Percentiles rank a stretch among this genome's conserved stretches.
phyloP scores from a whole-genome alignment of 805 yeast species.

The Saccharomycopsis javanensis region DNA sequence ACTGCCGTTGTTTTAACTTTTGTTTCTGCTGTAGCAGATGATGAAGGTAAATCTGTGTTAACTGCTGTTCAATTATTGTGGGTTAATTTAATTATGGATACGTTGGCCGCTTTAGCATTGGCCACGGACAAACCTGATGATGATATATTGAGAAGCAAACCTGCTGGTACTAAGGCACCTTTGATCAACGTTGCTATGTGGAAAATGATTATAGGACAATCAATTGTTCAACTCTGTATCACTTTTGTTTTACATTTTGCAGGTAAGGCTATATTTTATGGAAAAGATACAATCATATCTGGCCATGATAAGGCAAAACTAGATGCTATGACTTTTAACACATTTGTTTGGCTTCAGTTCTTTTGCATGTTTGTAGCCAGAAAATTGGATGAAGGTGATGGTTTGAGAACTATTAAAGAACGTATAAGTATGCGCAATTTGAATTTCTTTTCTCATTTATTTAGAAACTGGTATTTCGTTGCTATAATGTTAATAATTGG shows the following conservation, averaged over 20 bases:
- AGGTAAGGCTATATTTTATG: slow-evolving; percentile 52
- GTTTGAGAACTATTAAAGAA: slow-evolving; percentile 43
- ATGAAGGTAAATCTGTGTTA: slow-evolving; percentile 73
- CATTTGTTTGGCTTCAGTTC: slow-evolving; percentile 97
- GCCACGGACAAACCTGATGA: slow-evolving; percentile 96
- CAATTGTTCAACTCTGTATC: slow-evolving; percentile 63
- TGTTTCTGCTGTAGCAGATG: slow-evolving; percentile 81
- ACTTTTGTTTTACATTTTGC: slow-evolving; percentile 78
- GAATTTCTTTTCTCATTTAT: slow-evolving; percentile 75
- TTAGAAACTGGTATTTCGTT: slow-evolving; percentile 75
- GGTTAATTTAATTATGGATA: slow-evolving; percentile 98
- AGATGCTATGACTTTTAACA: slow-evolving; percentile 81
- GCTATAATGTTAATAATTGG: slow-evolving; percentile 65
- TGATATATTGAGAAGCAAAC: slow-evolving; percentile 65
- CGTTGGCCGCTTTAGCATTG: slow-evolving; percentile 92
- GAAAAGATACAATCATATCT: slow-evolving; percentile 21
- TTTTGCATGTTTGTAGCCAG: slow-evolving; percentile 88
- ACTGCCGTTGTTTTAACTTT: slow-evolving; percentile 95
- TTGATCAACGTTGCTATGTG: slow-evolving; percentile 89
- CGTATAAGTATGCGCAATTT: slow-evolving; percentile 56
- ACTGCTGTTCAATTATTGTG: slow-evolving; percentile 96
- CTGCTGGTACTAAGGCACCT: slow-evolving; percentile 71
- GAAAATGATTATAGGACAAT: slow-evolving; percentile 95
- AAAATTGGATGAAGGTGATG: slow-evolving; percentile 81
- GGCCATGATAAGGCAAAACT: slow-evolving; percentile 48